Base-by-base conservation (phyloP, 2,329 filamentous ascomycete genomes). In the Harringtonia aguacate region DNA sequence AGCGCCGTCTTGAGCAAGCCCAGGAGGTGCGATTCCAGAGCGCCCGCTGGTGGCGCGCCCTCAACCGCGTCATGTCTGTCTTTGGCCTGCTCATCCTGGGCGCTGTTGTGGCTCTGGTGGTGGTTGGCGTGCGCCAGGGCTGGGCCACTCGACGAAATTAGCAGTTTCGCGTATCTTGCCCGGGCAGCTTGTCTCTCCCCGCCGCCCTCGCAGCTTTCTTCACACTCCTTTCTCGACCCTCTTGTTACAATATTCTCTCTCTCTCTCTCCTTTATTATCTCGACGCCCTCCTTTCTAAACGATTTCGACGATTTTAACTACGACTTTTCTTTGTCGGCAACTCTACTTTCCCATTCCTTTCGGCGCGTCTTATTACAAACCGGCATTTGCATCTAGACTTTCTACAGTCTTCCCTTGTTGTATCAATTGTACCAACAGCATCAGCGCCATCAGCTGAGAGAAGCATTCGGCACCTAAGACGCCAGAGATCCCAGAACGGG, bases 11-110 rank as follows among this genome's bases (percentile, higher is more conserved):
- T 15, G 56, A 58, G 10, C 54, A 60, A 13, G 49, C 63, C 28
- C 63, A 70, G 45, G 69, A 74, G 50, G 56, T 62, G 13, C 64
- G 66, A 34, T 73, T 68, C 50, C 66, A 68, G 51, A 76, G 70
- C 44, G 72, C 72, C 13, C 63, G 66, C 39, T 79, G 75, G 75
- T 79, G 75, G 75, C 67, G 75, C 45, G 71, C 67, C 39, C 62
- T 79, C 36, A 79, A 79, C 54, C 68, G 75, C 43, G 64, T 66
- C 50, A 78, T 79, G 75, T 69, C 73, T 22, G 52, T 77, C 37
- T 56, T 77, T 21, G 75, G 75, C 4, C 55, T 77, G 5, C 57
- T 78, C 38, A 65, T 79, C 28, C 60, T 78, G 18, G 72, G 67
- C 29, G 75, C 72, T 24, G 59, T 75, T 24, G 56, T 70, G 28